Evolutionary conservation across 2,329 filamentous ascomycete species (phyloP).

Genomic region (Talaromyces atroroseus): DNA sequence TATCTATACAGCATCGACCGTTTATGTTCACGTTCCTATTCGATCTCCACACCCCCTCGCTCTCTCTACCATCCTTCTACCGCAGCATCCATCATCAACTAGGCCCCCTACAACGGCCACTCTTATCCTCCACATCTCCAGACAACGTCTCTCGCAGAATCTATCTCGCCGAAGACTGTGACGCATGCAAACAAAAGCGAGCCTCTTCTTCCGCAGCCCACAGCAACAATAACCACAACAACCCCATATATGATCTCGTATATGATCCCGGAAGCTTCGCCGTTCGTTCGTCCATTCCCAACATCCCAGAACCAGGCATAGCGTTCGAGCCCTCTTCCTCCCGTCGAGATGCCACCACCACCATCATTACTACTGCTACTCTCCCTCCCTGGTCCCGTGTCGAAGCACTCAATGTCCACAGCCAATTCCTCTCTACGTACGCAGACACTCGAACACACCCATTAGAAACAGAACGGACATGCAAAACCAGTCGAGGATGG

Average conservation of each 20-base stretch:
- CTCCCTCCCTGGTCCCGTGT: constrained; percentile 45
- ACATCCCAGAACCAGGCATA: constrained; percentile 53
- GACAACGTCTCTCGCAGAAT: constrained; percentile 36
- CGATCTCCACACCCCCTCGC: constrained; percentile 36
- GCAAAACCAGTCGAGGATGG: constrained; percentile 61
- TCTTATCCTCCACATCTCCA: constrained; percentile 43
- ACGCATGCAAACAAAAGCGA: constrained; percentile 27
- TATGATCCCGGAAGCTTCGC: constrained; percentile 56
- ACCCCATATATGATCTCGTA: constrained; percentile 55
- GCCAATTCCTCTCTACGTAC: constrained; percentile 54
- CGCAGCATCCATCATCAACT: constrained; percentile 46
- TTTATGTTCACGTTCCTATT: constrained; percentile 50
- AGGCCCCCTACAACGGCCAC: constrained; percentile 42
- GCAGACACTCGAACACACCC: constrained; percentile 43
- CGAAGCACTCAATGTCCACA: constrained; percentile 58
- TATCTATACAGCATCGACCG: constrained; percentile 35
- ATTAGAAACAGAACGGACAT: constrained; percentile 54
- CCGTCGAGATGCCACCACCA: not conserved
- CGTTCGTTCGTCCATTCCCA: constrained; percentile 57
- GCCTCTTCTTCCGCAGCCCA: constrained; percentile 16
- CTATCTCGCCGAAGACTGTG: constrained; percentile 24
- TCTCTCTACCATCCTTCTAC: constrained; percentile 42
- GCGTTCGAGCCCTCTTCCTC: constrained; percentile 12
- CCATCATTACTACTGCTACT: not conserved
- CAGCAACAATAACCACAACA: no score